Evolutionary conservation across 176 grass and related monocot species (phyloP).

Genomic region (Rhynchospora pubera): DNA sequence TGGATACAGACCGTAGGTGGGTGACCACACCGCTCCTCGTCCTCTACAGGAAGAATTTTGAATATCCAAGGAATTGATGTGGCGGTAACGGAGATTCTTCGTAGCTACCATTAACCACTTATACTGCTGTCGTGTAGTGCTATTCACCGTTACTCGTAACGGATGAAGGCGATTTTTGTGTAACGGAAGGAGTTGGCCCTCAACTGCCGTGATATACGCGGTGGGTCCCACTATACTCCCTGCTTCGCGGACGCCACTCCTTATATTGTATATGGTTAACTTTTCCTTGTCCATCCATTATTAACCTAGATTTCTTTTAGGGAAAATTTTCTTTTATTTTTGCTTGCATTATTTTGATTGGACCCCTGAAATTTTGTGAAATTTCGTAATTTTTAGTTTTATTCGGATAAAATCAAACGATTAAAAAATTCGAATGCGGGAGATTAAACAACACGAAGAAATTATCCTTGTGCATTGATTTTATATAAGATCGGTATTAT

Average conservation of each 20-base stretch:
- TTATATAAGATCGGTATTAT: too few relatives aligned
- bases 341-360: not conserved
- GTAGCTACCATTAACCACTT: not conserved
- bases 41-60: not conserved
- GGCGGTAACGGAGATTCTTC: constrained; percentile 28
- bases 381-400: not conserved
- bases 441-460: too few relatives aligned
- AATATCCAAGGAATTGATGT: constrained; percentile 23
- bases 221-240: not conserved
- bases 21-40: constrained; percentile 19
- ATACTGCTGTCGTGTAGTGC: not conserved
- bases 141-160: not conserved
- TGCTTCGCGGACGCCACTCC: constrained; percentile 32
- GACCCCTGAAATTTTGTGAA: not conserved
- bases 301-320: not conserved
- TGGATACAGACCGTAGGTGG: not conserved
- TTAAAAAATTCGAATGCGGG: too few relatives aligned
- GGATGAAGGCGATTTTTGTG: not conserved
- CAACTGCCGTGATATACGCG: not conserved
- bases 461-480: too few relatives aligned
- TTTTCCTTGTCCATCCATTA: constrained; percentile 14
- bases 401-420: too few relatives aligned
- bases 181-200: not conserved
- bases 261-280: constrained; percentile 19
- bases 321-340: too few relatives aligned